Evolutionary conservation across 2,329 filamentous ascomycete genomes (phyloP).

Genomic region (Drechslerella dactyloides): DNA sequence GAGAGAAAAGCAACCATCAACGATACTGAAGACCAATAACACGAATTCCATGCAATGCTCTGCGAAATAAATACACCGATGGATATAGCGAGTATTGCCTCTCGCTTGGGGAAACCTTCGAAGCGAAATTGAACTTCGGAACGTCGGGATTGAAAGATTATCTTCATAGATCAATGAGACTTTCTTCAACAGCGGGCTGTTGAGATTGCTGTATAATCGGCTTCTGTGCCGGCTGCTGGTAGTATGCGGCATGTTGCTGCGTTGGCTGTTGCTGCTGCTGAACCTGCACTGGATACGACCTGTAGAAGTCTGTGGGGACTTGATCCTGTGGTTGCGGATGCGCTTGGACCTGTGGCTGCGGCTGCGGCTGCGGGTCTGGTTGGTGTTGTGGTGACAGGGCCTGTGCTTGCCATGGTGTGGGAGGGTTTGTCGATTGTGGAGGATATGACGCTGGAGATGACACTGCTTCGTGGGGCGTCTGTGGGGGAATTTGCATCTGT

Average conservation of each 20-base stretch:
- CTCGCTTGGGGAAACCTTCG: no score
- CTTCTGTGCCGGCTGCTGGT: slow-evolving; percentile 18
- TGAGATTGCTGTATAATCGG: slow-evolving; percentile 24
- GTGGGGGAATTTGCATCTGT: slow-evolving; percentile 56
- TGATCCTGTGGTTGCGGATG: slow-evolving; percentile 52
- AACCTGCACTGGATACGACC: slow-evolving; percentile 58
- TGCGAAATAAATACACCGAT: not conserved
- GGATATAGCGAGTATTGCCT: not conserved
- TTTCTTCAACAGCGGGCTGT: slow-evolving; percentile 68
- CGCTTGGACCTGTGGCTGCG: slow-evolving; percentile 58
- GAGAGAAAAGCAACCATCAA: not conserved
- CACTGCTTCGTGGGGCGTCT: slow-evolving; percentile 19
- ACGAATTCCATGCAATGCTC: not conserved
- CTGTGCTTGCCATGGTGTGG: slow-evolving; percentile 28
- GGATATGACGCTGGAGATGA: slow-evolving; percentile 31
- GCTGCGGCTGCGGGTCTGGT: slow-evolving; percentile 58
- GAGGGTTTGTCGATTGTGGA: slow-evolving; percentile 7
- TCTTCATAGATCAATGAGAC: slow-evolving; percentile 76
- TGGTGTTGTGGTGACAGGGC: slow-evolving; percentile 56
- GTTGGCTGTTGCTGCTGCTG: slow-evolving; percentile 55
- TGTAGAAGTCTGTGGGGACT: slow-evolving; percentile 50
- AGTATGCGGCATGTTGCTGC: slow-evolving; percentile 50
- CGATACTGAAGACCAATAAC: not conserved
- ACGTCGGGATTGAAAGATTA: slow-evolving; percentile 8
- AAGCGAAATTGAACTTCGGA: no score